A percentile compares a stretch with the other conserved stretches of the same genome.
Evolutionary conservation across 768 basidiomycete genomes (phyloP).

Genomic region (Coprinopsis marcescibilis): DNA sequence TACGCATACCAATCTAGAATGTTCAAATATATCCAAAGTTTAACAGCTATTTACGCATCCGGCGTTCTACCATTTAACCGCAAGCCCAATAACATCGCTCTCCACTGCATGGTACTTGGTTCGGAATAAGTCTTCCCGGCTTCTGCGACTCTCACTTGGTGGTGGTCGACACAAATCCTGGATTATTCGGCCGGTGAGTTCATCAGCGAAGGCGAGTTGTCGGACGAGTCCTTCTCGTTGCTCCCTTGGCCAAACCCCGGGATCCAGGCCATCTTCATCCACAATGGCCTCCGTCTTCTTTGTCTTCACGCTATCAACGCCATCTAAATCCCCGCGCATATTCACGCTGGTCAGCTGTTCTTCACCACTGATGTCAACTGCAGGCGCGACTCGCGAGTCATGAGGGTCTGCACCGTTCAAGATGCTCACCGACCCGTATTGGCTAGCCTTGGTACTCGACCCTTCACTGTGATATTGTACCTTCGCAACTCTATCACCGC

Average conservation of each 20-base stretch:
- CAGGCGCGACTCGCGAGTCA: not conserved
- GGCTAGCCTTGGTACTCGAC: not conserved
- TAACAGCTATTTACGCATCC: not conserved
- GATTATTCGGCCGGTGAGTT: conserved; percentile 15
- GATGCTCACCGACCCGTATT: not conserved
- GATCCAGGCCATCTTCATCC: conserved; percentile 3
- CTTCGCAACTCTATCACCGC: conserved; percentile 3
- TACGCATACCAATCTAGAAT: not conserved
- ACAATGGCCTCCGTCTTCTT: not conserved
- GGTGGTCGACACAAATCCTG: conserved; percentile 23
- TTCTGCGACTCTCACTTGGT: conserved; percentile 35
- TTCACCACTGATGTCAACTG: not conserved
- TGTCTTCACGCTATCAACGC: conserved; percentile 1
- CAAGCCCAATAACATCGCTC: conserved; percentile 65
- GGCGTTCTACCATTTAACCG: conserved; percentile 60
- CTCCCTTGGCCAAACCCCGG: not conserved
- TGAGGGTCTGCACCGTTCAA: not conserved
- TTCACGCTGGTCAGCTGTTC: not conserved
- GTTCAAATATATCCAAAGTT: not conserved
- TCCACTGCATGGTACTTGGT: conserved; percentile 84
- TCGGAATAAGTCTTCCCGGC: conserved; percentile 51
- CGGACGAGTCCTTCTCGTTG: not conserved
- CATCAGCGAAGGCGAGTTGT: conserved; percentile 23
- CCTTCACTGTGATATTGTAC: not conserved
- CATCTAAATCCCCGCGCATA: conserved; percentile 1